Evolutionary conservation across 2,329 filamentous ascomycete genomes (phyloP), one percentile per base, ranked within the genome.

Genomic region (Hypoxylon sp.): DNA sequence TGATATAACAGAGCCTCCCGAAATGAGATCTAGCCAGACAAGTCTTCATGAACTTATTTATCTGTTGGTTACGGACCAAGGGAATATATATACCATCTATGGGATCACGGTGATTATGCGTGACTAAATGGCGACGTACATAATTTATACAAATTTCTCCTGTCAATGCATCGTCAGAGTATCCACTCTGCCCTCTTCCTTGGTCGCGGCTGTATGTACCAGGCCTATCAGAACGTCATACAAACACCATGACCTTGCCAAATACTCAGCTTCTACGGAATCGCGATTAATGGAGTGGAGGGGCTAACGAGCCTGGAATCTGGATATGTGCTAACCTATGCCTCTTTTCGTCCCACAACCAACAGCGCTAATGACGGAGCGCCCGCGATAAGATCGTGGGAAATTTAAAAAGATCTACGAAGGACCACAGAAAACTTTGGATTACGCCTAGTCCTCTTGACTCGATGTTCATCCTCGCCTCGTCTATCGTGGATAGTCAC

Each of bases 81-180:
- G 15, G 17, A 39, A 17, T 39, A 31, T 44, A 24, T 48, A 53
- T n/a, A n/a, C n/a, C 11, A 35, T 37, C 15, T 13, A 27, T n/a
- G 15, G 39, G 29, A 27, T 37, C 13, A 11, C 15, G 11, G 47
- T 15, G 21, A 27, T 13, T 37, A 55, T 52, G n/a, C 35, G 21
- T 53, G 50, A 52, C 39, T 39, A 27, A 63, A 54, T 47, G 3
- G 32, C 47, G 47, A 67, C 48, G 47, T 55, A 56, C 17, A 56
- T 48, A 54, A 15, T 17, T 31, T 53, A 53, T 7, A 59, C 46
- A 11, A 15, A 5, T 44, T 44, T 11, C 8, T 17, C 27, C 17
- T 52, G 39, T 56, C 55, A 62, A 29, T 32, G 13, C 56, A 24
- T 67, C 60, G 53, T 65, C 60, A 70, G 42, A 10, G 61, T 67